A percentile compares a stretch with the other conserved stretches of the same genome.
Evolutionary conservation across 2,329 filamentous ascomycete species (phyloP).

Genomic region (Trichoderma sp.): DNA sequence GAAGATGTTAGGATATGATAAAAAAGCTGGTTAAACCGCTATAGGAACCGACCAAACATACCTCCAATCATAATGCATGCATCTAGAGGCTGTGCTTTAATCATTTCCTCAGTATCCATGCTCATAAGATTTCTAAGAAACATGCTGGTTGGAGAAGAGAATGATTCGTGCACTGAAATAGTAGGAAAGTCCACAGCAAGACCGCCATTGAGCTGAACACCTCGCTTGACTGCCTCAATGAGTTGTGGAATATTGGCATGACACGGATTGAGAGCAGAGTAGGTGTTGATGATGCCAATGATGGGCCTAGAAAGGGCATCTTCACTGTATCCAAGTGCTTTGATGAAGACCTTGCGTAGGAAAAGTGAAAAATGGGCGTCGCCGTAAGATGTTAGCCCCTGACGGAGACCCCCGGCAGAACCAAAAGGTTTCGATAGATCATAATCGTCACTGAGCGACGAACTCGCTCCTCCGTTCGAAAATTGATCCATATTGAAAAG

Average conservation of each 20-base stretch:
- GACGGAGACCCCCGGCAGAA: slow-evolving; percentile 58
- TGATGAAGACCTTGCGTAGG: slow-evolving; percentile 76
- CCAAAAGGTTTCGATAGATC: slow-evolving; percentile 60
- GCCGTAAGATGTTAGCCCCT: slow-evolving; percentile 69
- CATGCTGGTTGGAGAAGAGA: slow-evolving; percentile 74
- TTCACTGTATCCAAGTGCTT: slow-evolving; percentile 73
- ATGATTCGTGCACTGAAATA: slow-evolving; percentile 71
- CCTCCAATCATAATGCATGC: slow-evolving; percentile 69
- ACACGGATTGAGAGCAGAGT: slow-evolving; percentile 74
- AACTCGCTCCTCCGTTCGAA: no score
- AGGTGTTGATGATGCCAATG: slow-evolving; percentile 75
- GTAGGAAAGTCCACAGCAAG: slow-evolving; percentile 74
- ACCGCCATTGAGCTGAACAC: slow-evolving; percentile 68
- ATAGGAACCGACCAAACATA: slow-evolving; percentile 33
- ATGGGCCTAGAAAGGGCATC: slow-evolving; percentile 71
- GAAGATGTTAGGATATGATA: background rate
- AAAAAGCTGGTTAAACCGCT: background rate
- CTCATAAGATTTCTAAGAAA: slow-evolving; percentile 75
- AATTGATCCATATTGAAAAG: no score
- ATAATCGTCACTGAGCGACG: slow-evolving; percentile 54
- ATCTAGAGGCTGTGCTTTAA: slow-evolving; percentile 71
- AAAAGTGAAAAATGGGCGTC: slow-evolving; percentile 77
- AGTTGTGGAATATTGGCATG: slow-evolving; percentile 74
- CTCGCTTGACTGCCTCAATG: slow-evolving; percentile 70
- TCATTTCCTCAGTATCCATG: slow-evolving; percentile 82